A percentile compares a stretch with the other conserved stretches of the same genome.
Conservation (phyloP, 163 green algal genomes). For the Coccomyxa subellipsoidea region DNA sequence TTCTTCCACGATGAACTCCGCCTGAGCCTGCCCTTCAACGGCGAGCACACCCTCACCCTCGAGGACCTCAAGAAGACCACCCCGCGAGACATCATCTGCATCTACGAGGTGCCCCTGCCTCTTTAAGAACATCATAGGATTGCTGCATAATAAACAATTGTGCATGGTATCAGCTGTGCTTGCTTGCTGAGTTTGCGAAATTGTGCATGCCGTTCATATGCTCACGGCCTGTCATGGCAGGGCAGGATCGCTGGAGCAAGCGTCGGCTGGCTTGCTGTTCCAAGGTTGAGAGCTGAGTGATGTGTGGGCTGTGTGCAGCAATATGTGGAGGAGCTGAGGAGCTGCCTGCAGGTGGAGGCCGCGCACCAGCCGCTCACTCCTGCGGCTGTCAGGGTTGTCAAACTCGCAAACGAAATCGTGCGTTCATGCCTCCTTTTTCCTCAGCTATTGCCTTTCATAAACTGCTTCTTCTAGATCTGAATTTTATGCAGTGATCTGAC, state of each 20-base stretch:
- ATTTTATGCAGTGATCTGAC: no score
- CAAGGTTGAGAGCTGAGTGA: no score
- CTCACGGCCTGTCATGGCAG: background rate
- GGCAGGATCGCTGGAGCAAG: no score
- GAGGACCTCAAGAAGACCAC: background rate
- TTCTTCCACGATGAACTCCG: background rate
- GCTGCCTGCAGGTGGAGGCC: background rate
- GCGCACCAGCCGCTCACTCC: background rate
- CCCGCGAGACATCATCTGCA: background rate
- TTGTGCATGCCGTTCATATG: background rate
- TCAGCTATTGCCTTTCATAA: background rate
- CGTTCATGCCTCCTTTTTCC: background rate
- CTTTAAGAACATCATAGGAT: no score
- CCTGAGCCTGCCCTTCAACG: background rate
- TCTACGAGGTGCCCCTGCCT: background rate
- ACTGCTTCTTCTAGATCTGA: no score
- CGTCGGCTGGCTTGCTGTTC: no score
- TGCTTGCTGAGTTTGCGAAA: background rate
- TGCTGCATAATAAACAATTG: no score
- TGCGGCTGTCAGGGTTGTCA: background rate
- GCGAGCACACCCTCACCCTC: background rate
- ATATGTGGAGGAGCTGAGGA: constrained; percentile 8
- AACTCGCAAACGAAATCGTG: constrained; percentile 7
- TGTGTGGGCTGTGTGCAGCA: no score
- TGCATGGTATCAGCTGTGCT: no score